These are phyloP conservation scores for Clarireedia paspali DNA, from an alignment of 2,329 filamentous ascomycete species.

Conservation along the genomic window DNA sequence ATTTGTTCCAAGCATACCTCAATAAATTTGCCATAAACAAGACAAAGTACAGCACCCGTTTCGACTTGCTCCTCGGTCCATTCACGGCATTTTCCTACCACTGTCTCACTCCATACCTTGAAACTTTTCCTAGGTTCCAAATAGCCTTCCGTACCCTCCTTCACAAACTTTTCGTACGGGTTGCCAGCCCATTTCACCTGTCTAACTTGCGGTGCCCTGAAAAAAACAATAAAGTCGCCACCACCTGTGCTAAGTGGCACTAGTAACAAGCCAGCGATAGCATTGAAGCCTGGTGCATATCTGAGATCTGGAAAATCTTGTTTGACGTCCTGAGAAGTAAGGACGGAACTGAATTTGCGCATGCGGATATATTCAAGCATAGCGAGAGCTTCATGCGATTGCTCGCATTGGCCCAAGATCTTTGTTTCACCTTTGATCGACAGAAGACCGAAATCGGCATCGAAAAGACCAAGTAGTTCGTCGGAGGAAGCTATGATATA, in stretches of 20 bases:
- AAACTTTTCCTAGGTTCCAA: conserved; percentile 76
- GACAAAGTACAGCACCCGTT: conserved; percentile 76
- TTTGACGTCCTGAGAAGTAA: conserved; percentile 68
- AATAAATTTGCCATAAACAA: conserved; percentile 81
- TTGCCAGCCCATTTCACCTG: conserved; percentile 79
- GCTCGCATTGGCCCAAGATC: conserved; percentile 64
- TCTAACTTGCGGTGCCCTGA: conserved; percentile 66
- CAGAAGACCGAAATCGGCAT: conserved; percentile 78
- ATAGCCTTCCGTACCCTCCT: conserved; percentile 64
- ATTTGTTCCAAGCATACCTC: conserved; percentile 45
- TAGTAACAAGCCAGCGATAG: conserved; percentile 71
- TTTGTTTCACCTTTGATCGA: conserved; percentile 88
- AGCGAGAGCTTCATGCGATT: conserved; percentile 75
- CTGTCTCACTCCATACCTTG: conserved; percentile 71
- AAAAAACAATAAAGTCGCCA: conserved; percentile 83
- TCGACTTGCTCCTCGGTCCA: conserved; percentile 88
- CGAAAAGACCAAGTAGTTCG: conserved; percentile 74
- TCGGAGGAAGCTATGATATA: conserved; percentile 89
- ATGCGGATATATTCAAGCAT: conserved; percentile 80
- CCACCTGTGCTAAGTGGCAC: conserved; percentile 73
- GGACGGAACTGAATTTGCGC: conserved; percentile 64
- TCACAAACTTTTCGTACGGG: conserved; percentile 71
- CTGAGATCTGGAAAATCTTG: conserved; percentile 74
- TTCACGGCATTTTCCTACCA: conserved; percentile 69
- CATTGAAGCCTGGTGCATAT: conserved; percentile 71